Evolutionary conservation across 495 filamentous ascomycete genomes (phyloP).

Genomic region (Aspergillus incahuasiensis): DNA sequence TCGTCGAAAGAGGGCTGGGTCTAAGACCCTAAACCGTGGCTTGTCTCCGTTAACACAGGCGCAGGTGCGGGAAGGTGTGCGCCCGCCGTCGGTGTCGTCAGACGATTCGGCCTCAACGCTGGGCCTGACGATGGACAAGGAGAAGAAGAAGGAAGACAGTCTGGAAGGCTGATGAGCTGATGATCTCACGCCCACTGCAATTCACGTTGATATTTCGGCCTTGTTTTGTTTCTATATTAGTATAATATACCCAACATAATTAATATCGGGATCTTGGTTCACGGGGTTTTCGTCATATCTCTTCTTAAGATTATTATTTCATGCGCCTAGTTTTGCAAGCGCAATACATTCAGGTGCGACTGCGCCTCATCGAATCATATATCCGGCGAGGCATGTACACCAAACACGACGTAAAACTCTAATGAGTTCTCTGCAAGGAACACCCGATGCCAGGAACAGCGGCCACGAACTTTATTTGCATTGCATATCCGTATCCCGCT

Average conservation of each 20-base stretch:
- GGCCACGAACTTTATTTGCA: not conserved
- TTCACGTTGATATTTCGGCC: not conserved
- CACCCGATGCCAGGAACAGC: not conserved
- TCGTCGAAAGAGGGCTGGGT: constrained; percentile 32
- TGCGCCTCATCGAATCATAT: no score
- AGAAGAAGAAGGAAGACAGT: constrained; percentile 25
- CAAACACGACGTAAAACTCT: not conserved
- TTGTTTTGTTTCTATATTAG: not conserved
- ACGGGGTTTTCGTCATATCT: not conserved
- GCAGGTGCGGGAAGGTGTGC: constrained; percentile 40
- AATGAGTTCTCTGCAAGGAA: not conserved
- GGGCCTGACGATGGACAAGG: constrained; percentile 20
- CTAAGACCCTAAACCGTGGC: constrained; percentile 33
- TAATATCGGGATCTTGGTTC: not conserved
- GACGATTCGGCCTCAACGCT: constrained; percentile 28
- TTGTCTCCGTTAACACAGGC: constrained; percentile 42
- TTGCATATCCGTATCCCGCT: not conserved
- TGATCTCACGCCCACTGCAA: no score
- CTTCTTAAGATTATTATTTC: no score
- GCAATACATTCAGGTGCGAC: no score
- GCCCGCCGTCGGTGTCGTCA: constrained; percentile 34
- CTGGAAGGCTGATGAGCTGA: constrained; percentile 13
- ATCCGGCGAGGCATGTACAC: no score
- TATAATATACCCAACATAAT: constrained; percentile 1
- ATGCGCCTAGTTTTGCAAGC: no score